Percentiles rank a stretch among this genome's conserved stretches.
These are phyloP conservation scores for Tulasnella sp. DNA, from an alignment of 768 basidiomycete genomes.

Conservation along the genomic window DNA sequence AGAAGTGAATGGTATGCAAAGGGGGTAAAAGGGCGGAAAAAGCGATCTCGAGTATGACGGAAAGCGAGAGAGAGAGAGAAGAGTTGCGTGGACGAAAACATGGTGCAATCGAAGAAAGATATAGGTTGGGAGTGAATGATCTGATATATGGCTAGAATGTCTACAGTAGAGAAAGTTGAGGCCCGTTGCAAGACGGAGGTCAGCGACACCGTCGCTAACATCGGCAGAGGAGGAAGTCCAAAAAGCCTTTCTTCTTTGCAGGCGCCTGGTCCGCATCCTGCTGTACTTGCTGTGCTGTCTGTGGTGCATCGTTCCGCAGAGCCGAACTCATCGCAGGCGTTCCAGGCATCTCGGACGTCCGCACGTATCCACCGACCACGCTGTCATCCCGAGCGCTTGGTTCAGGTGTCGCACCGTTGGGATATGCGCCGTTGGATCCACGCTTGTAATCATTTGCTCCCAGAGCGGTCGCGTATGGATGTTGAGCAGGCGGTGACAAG, in stretches of 20 bases:
- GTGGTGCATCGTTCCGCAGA: conserved; percentile 1
- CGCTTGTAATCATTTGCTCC: neutral
- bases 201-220: conserved; percentile 39
- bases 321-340: conserved; percentile 10
- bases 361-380: neutral
- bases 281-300: neutral
- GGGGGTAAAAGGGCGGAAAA: neutral
- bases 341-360: conserved; percentile 13
- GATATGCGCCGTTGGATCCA: neutral
- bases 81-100: neutral
- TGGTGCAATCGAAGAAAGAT: neutral
- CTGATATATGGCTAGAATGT: neutral
- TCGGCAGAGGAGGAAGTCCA: conserved; percentile 66
- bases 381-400: conserved; percentile 28
- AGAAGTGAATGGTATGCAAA: neutral
- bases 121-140: neutral
- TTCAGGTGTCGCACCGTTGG: neutral
- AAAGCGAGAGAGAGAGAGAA: conserved; percentile 4
- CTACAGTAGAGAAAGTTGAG: neutral
- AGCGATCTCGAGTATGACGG: neutral
- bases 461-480: conserved; percentile 5
- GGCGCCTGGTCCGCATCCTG: conserved; percentile 8
- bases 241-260: conserved; percentile 30
- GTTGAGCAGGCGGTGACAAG: conserved; percentile 3
- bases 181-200: neutral